Conservation (phyloP, 345 rosid species). For the Rhizophora apiculata region DNA sequence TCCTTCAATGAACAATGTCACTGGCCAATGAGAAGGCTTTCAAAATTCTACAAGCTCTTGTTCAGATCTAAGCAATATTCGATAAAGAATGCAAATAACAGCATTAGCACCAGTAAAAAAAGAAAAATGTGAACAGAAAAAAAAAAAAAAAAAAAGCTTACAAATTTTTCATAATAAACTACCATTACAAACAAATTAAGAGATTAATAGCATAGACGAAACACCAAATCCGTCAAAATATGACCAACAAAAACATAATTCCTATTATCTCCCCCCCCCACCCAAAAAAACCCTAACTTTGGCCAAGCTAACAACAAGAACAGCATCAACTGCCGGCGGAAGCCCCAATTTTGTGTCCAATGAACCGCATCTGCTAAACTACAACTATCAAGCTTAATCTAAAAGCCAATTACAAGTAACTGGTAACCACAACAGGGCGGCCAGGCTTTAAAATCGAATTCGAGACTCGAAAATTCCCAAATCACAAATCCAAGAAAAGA, state of each 20-base stretch:
- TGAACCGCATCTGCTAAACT: slow-evolving; percentile 1
- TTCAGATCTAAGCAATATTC: slow-evolving; percentile 38
- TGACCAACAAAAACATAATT: no score
- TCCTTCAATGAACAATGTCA: slow-evolving; percentile 20
- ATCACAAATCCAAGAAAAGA: slow-evolving; percentile 4
- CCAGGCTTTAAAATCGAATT: slow-evolving; percentile 13
- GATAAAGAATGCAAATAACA: slow-evolving; percentile 29
- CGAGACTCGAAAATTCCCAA: not conserved
- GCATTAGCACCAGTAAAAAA: slow-evolving; percentile 16
- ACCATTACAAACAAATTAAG: not conserved
- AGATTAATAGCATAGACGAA: no score
- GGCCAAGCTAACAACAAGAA: not conserved
- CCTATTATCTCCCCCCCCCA: not conserved
- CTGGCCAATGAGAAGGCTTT: slow-evolving; percentile 25
- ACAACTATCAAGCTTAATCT: slow-evolving; percentile 9
- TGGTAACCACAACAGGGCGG: slow-evolving; percentile 8
- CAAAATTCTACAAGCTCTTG: slow-evolving; percentile 24
- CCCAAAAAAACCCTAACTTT: no score
- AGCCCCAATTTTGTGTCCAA: slow-evolving; percentile 12
- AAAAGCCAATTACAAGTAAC: slow-evolving; percentile 16
- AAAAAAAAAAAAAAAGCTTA: not conserved
- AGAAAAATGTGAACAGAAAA: not conserved
- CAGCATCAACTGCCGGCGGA: not conserved
- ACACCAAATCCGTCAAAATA: no score
- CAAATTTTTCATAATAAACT: not conserved